phyloP scores from a whole-genome alignment of 345 rosid species.

The Raphanus raphanistrum region DNA sequence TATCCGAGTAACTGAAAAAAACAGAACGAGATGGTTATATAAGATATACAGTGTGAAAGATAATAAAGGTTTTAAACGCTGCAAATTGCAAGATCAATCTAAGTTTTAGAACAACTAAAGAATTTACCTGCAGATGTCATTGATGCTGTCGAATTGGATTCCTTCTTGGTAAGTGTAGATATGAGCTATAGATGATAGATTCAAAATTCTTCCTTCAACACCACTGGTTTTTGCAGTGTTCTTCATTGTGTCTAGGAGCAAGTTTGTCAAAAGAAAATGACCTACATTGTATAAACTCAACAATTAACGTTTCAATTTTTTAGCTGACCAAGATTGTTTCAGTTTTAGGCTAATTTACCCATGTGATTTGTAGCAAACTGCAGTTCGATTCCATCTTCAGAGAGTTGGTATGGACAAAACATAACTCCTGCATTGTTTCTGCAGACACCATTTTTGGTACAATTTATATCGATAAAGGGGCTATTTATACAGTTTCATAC shows the following conservation, averaged over 20 bases:
- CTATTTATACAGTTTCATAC: background rate
- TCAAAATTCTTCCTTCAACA: constrained; percentile 80
- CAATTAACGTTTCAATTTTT: background rate
- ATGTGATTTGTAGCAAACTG: constrained; percentile 87
- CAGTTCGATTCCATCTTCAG: constrained; percentile 72
- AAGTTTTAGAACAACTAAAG: background rate
- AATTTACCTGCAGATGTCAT: constrained; percentile 40
- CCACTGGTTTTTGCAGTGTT: constrained; percentile 59
- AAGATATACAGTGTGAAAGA: background rate
- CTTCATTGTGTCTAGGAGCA: constrained; percentile 83
- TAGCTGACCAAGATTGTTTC: background rate
- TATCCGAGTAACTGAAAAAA: constrained; percentile 65
- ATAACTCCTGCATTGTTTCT: constrained; percentile 92
- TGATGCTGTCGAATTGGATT: constrained; percentile 63
- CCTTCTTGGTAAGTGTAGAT: constrained; percentile 60
- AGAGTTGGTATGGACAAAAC: constrained; percentile 84
- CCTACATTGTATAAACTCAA: constrained; percentile 46
- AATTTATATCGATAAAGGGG: background rate
- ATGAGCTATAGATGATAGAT: constrained; percentile 86
- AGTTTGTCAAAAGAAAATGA: constrained; percentile 82
- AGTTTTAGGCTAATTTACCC: constrained; percentile 41
- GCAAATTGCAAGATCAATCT: background rate
- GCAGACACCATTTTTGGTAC: constrained; percentile 15
- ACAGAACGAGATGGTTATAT: background rate
- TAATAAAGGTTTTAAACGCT: background rate